Conservation (phyloP, 2,329 filamentous ascomycete genomes). For the Alternaria viburni region DNA sequence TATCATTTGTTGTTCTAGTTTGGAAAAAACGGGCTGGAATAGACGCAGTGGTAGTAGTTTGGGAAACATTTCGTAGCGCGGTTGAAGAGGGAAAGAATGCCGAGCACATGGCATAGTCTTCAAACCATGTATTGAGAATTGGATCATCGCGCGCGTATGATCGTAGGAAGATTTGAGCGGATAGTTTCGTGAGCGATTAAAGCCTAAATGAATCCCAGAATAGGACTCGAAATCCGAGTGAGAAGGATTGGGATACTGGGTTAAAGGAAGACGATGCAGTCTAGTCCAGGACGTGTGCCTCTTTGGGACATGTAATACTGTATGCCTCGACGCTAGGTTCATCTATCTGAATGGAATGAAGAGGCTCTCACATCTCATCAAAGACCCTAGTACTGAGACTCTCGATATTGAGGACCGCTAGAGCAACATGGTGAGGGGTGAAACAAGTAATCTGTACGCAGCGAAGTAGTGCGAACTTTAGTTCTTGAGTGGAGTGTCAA, state of each 20-base stretch:
- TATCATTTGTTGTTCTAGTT: background rate
- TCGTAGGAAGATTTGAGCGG: background rate
- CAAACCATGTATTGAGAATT: background rate
- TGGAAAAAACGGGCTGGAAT: no score
- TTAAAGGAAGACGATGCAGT: background rate
- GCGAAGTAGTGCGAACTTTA: background rate
- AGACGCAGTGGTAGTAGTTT: no score
- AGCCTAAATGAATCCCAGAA: fast-evolving
- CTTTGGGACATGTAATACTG: background rate
- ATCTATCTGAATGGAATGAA: background rate
- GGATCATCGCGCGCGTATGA: background rate
- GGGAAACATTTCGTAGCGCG: no score
- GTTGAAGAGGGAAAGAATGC: background rate
- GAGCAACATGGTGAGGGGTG: background rate
- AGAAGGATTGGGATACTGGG: background rate
- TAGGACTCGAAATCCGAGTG: background rate
- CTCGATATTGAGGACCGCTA: background rate
- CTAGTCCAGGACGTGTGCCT: background rate
- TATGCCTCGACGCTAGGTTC: no score
- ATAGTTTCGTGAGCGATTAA: background rate
- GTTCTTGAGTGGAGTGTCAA: background rate
- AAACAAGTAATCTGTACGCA: background rate
- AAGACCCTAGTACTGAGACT: background rate
- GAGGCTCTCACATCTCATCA: background rate
- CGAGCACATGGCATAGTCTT: background rate